Conservation (phyloP, 2,329 filamentous ascomycete genomes). For the Pseudogymnoascus sp. region DNA sequence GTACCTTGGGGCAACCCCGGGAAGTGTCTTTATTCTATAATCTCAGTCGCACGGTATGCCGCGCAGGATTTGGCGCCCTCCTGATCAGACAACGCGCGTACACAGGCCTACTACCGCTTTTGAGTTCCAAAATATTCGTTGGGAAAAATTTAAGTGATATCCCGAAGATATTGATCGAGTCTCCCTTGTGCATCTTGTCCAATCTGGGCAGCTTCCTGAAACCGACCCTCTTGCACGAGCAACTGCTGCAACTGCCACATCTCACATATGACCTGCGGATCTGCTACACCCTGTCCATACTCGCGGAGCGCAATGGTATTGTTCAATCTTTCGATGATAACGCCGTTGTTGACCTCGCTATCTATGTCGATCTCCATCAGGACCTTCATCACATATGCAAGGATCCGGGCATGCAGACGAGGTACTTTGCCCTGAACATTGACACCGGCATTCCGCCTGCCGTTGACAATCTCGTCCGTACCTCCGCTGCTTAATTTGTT, state of each 20-base stretch:
- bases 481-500: not conserved
- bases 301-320: conserved; percentile 14
- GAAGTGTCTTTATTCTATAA: too few species aligned
- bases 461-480: not conserved
- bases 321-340: conserved; percentile 10
- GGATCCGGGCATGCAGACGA: conserved; percentile 11
- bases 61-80: not conserved
- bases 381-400: conserved; percentile 12
- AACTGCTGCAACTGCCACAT: conserved; percentile 16
- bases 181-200: not conserved
- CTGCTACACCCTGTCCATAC: conserved; percentile 13
- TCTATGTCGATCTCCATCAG: conserved; percentile 11
- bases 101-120: not conserved
- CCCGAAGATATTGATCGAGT: not conserved
- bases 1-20: too few species aligned
- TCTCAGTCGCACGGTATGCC: not conserved
- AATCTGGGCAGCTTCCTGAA: not conserved
- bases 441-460: not conserved
- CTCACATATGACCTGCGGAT: conserved; percentile 16
- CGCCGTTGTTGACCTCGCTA: not conserved
- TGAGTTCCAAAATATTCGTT: not conserved
- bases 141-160: not conserved
- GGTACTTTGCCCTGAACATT: not conserved
- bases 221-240: not conserved
- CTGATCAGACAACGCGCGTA: not conserved